Conservation (phyloP, 2,329 filamentous ascomycete species). For the Xylariaceae sp. region DNA sequence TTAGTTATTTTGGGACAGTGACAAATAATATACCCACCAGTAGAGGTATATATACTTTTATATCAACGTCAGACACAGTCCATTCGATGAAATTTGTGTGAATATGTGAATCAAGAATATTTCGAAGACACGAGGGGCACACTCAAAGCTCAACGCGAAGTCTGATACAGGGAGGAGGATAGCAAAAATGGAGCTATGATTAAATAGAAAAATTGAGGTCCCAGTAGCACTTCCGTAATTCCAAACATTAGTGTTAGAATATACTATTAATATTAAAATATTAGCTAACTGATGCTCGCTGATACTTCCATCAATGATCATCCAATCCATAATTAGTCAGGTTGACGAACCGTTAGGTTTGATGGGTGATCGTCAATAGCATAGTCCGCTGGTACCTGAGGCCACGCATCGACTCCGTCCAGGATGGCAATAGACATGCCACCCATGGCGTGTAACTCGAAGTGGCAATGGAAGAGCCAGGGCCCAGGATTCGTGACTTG, state of each 20-base stretch:
- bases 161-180: background rate
- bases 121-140: background rate
- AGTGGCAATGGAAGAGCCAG: background rate
- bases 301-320: background rate
- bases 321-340: background rate
- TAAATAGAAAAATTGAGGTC: background rate
- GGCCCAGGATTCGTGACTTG: background rate
- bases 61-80: background rate
- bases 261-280: background rate
- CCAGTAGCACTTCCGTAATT: background rate
- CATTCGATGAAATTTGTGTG: background rate
- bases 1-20: background rate
- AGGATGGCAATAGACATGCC: background rate
- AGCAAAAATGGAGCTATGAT: background rate
- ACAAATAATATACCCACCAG: background rate
- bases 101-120: no score
- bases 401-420: background rate
- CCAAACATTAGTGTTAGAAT: background rate
- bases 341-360: background rate
- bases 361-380: background rate
- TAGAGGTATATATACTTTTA: background rate
- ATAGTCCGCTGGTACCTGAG: background rate
- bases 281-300: background rate
- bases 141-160: background rate
- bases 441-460: background rate